These are phyloP conservation scores for Candida oleophila DNA, from an alignment of 805 yeast genomes.

Conservation along the genomic window DNA sequence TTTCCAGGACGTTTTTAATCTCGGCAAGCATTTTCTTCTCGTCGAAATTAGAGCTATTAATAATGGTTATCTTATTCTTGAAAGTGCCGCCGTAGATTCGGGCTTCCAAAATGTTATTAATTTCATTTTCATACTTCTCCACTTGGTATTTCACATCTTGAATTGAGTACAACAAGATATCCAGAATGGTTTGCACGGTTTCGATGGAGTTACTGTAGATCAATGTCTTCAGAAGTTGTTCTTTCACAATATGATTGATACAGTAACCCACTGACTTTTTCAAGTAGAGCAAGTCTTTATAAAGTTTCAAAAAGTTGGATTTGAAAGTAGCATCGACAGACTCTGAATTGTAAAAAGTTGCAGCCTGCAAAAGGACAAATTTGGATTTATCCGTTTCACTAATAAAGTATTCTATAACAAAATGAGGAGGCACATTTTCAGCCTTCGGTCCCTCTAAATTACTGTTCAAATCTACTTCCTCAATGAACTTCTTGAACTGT, in stretches of 20 bases:
- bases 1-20: conserved; percentile 24
- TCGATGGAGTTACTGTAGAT: conserved; percentile 27
- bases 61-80: background rate
- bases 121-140: conserved; percentile 17
- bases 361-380: conserved; percentile 27
- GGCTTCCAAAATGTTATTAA: conserved; percentile 11
- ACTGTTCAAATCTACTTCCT: background rate
- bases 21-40: conserved; percentile 8
- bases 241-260: conserved; percentile 31
- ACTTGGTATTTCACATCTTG: conserved; percentile 10
- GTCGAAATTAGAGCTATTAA: background rate
- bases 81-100: background rate
- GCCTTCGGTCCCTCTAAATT: background rate
- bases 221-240: conserved; percentile 24
- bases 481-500: background rate
- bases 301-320: conserved; percentile 28
- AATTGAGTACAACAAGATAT: conserved; percentile 22
- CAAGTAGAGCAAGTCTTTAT: conserved; percentile 21
- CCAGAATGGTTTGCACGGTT: conserved; percentile 25
- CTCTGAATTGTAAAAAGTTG: conserved; percentile 27
- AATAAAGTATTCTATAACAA: conserved; percentile 25
- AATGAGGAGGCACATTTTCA: conserved; percentile 24
- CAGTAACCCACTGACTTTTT: conserved; percentile 20
- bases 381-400: conserved; percentile 17
- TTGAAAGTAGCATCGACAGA: conserved; percentile 29